Evolutionary conservation across 2,329 filamentous ascomycete species (phyloP), one percentile per base, ranked within the genome.

Genomic region (Cercospora janseana): DNA sequence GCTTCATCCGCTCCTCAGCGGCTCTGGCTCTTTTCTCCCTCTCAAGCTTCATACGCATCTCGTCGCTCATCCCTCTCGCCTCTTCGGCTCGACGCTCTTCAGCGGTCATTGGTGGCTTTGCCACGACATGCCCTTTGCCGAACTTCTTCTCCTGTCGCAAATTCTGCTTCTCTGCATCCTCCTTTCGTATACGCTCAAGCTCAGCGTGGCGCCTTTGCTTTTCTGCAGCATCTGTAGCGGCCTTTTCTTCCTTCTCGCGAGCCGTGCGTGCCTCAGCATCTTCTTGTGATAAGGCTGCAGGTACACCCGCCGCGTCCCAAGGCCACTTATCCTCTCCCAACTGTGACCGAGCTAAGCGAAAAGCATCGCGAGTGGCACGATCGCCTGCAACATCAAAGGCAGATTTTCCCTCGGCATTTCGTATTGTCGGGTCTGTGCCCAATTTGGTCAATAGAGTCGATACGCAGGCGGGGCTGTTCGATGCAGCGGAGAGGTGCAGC

Each of bases 351-450:
- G 90, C 89, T 2, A 96, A 82, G 2, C 93, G 86, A 72, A 98
- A 98, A 0, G 91, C 88, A 65, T 97, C 91, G 1, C 92, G 82
- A 0, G 91, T 96, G 2, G 84, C 71, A 4, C 90, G 82, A 66
- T 97, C 90, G 32, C 92, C 89, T 1, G 88, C 83, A 1, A 98
- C 79, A 48, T 95, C 89, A 66, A 95, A 97, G 0, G 93, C 72
- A 0, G 88, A 87, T 67, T 87, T 90, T n/a, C 86, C 87, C 55
- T 96, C 89, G 3, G 69, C 74, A 63, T 87, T 95, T 20, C 69
- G 68, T 1, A 84, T 48, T 0, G 82, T 83, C 0, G 93, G 93
- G 61, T 95, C 82, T 1, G 89, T 87, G 1, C 77, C 77, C 3
- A 78, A 85, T 69, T 92, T 90, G 0, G 79, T 75, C 1, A 98